phyloP scores from a whole-genome alignment of 768 basidiomycete species.

The Psilocybe cubensis region DNA sequence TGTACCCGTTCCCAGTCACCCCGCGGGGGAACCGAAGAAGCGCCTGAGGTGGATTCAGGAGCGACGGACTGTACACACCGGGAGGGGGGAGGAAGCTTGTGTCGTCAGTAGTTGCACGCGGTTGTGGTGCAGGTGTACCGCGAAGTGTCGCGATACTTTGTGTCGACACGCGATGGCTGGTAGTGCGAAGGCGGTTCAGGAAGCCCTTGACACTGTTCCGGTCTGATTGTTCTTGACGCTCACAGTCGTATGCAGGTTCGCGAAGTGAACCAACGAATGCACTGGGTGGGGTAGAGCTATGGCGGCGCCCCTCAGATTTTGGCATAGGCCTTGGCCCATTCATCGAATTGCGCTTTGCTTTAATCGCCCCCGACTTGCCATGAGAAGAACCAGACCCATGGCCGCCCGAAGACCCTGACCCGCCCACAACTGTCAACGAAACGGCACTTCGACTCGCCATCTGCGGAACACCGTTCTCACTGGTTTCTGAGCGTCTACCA shows the following conservation, averaged over 20 bases:
- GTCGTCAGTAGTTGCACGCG: conserved; percentile 7
- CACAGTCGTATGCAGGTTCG: conserved; percentile 7
- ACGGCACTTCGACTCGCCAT: conserved; percentile 16
- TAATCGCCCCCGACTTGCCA: neutral
- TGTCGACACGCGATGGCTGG: conserved; percentile 11
- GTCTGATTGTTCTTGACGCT: conserved; percentile 19
- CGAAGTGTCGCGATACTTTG: conserved; percentile 17
- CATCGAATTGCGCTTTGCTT: conserved; percentile 15
- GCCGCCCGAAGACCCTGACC: conserved; percentile 16
- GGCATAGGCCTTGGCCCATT: conserved; percentile 16
- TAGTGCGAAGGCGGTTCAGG: conserved; percentile 19
- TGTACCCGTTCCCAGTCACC: conserved; percentile 16
- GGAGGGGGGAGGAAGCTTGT: neutral
- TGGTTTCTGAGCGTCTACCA: neutral
- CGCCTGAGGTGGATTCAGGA: conserved; percentile 27
- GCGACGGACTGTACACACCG: conserved; percentile 24
- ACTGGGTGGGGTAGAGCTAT: conserved; percentile 18
- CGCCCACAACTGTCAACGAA: conserved; percentile 15
- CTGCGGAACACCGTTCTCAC: neutral
- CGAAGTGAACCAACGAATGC: conserved; percentile 6
- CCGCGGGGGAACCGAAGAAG: conserved; percentile 18
- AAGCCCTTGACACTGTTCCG: conserved; percentile 19
- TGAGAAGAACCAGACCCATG: conserved; percentile 16
- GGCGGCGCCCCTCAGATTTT: conserved; percentile 5
- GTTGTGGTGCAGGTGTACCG: conserved; percentile 2